Evolutionary conservation across 2,329 filamentous ascomycete species (phyloP).

Genomic region (Fusarium torulosum): DNA sequence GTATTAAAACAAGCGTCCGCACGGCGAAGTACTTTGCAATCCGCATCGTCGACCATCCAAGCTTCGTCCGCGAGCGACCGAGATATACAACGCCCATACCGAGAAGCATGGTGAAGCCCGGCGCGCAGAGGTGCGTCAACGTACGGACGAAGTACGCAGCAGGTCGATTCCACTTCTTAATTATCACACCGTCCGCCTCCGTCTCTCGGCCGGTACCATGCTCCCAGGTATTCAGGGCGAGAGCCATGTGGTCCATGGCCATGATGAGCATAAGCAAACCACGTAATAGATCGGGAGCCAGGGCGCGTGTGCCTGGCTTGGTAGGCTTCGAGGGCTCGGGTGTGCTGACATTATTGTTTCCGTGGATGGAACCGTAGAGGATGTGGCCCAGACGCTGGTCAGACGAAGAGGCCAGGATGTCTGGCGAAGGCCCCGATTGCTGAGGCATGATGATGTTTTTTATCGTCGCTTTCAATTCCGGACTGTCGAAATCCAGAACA

Average conservation of each 20-base stretch:
- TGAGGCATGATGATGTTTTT: not conserved
- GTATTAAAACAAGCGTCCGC: conserved; percentile 54
- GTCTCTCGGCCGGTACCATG: conserved; percentile 55
- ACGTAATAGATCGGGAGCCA: conserved; percentile 60
- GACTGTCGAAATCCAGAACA: not conserved
- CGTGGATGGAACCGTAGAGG: conserved; percentile 5
- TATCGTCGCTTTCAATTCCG: not conserved
- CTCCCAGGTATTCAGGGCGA: conserved; percentile 56
- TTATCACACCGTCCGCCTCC: conserved; percentile 54
- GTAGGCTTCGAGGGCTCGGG: conserved; percentile 36
- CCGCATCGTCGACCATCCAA: conserved; percentile 55
- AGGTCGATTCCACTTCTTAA: conserved; percentile 55
- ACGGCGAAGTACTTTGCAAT: conserved; percentile 56
- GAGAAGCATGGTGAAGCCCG: conserved; percentile 61
- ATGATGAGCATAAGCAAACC: conserved; percentile 60
- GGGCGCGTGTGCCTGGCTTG: conserved; percentile 49
- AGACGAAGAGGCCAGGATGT: not conserved
- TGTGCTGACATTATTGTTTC: not conserved
- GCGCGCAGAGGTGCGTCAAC: conserved; percentile 60
- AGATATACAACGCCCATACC: conserved; percentile 62
- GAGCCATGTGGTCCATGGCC: conserved; percentile 59
- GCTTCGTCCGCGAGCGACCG: conserved; percentile 55
- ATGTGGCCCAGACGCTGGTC: conserved; percentile 14
- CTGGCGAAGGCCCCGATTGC: not conserved
- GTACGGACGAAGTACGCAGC: conserved; percentile 56